Evolutionary conservation across 2,329 filamentous ascomycete species (phyloP).

Genomic region (Colletotrichum ledebouriae): DNA sequence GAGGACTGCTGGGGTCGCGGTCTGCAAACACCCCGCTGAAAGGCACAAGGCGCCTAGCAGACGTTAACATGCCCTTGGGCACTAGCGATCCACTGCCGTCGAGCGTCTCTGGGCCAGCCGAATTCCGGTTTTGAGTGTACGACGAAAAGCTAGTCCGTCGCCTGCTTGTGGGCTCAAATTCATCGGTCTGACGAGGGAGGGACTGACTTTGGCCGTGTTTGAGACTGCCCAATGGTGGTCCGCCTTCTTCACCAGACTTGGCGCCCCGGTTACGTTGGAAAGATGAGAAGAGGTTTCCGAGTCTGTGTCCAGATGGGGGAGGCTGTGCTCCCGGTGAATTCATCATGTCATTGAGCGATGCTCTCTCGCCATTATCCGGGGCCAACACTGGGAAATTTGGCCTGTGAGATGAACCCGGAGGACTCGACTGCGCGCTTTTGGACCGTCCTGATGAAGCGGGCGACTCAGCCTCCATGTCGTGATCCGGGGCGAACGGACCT

Average conservation of each 20-base stretch:
- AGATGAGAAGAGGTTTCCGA: conserved; percentile 69
- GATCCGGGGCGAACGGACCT: conserved; percentile 53
- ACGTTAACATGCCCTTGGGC: conserved; percentile 45
- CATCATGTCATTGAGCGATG: conserved; percentile 55
- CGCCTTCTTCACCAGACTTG: conserved; percentile 68
- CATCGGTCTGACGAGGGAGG: conserved; percentile 74
- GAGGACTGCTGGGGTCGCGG: conserved; percentile 69
- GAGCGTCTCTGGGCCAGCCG: conserved; percentile 59
- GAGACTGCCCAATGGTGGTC: conserved; percentile 76
- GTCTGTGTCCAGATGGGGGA: conserved; percentile 51
- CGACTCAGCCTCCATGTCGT: conserved; percentile 67
- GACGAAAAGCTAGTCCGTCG: conserved; percentile 69
- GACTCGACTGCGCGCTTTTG: conserved; percentile 71
- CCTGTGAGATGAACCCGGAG: conserved; percentile 71
- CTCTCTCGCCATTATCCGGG: conserved; percentile 60
- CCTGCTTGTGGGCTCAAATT: conserved; percentile 66
- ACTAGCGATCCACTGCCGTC: conserved; percentile 46
- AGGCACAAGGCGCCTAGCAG: conserved; percentile 59
- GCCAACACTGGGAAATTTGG: conserved; percentile 66
- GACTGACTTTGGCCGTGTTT: conserved; percentile 83
- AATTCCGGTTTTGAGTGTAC: conserved; percentile 71
- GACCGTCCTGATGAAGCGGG: conserved; percentile 71
- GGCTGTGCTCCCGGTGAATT: conserved; percentile 57
- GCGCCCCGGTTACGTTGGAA: conserved; percentile 72
- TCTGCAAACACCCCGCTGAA: conserved; percentile 66